Base-by-base conservation (phyloP, 371 early-diverging fungal species). In the Mucor lusitanicus region DNA sequence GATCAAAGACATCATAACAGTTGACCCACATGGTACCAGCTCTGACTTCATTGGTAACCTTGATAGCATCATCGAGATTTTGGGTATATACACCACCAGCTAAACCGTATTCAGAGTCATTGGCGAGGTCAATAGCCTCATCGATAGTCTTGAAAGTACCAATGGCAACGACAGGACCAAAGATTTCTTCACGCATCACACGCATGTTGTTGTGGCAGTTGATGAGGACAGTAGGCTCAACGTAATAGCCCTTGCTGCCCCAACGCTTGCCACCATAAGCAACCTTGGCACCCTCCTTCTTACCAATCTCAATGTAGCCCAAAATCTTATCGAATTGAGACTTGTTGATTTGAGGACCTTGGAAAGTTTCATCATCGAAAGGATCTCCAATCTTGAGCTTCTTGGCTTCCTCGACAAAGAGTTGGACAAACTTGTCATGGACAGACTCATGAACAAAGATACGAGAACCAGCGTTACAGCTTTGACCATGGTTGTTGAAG, bases 91-190 rank as follows among this genome's bases (percentile, higher is more conserved):
- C 93, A 40, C 93, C 91, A 4, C 94, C 92, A n/a, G 95, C 95
- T 42, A 97, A 80, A 4, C 95, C 96, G 79, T 90, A 97, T 21
- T 82, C 80, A 32, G 91, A 89, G 57, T 88, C 85, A 75, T 94
- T 92, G 57, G 94, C 95, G 1, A 84, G 75, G 40, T 82, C 85
- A 32, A 95, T 80, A 5, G 88, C 95, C 65, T 95, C 95, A n/a
- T 94, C 92, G 7, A 91, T 69, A 1, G 81, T 82, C 57, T 82
- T 85, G 73, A 96, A 95, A 33, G 90, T 90, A 64, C 82, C 80
- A 48, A 95, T 90, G 30, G 87, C 83, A 11, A 92, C 87, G 5
- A 97, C 95, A 0, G 97, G 97, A 3, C 97, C 97, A 85, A 97
- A 97, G 64, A 96, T 90, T 73, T 97, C 97, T 64, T 96, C 92